These are phyloP conservation scores for Pseudofabraea citricarpa DNA, from an alignment of 2,329 filamentous ascomycete species.

Conservation along the genomic window DNA sequence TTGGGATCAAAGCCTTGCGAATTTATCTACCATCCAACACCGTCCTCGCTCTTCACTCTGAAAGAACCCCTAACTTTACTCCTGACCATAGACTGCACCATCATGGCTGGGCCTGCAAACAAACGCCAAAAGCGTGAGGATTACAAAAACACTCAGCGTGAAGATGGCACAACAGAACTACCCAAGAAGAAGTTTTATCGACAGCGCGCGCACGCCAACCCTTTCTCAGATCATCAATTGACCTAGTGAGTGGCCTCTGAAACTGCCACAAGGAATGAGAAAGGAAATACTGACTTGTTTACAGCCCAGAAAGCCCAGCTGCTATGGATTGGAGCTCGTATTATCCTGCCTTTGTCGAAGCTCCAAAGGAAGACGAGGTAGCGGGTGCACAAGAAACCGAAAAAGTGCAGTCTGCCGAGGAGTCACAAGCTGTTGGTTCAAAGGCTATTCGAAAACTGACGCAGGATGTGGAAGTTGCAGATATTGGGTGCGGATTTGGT, in stretches of 20 bases:
- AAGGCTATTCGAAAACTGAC: constrained; percentile 36
- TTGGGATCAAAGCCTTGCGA: constrained; percentile 3
- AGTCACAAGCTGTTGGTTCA: constrained; percentile 6
- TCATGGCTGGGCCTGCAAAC: constrained; percentile 40
- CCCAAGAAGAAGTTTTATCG: constrained; percentile 96
- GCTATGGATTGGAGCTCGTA: constrained; percentile 89
- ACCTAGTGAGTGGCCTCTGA: constrained; percentile 62
- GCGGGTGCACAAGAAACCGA: constrained; percentile 21
- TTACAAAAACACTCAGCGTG: constrained; percentile 52
- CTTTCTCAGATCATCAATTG: constrained; percentile 90
- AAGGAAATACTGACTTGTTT: constrained; percentile 15
- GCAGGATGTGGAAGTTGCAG: constrained; percentile 82
- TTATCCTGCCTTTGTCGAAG: constrained; percentile 67
- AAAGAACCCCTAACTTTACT: background rate
- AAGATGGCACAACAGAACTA: constrained; percentile 45
- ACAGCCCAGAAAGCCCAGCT: constrained; percentile 70
- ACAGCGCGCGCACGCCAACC: constrained; percentile 94
- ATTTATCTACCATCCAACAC: constrained; percentile 1
- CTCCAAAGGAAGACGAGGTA: constrained; percentile 29
- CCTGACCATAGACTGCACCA: background rate
- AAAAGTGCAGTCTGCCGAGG: constrained; percentile 8
- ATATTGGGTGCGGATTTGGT: constrained; percentile 96
- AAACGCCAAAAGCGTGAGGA: constrained; percentile 63
- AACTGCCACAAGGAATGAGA: background rate
- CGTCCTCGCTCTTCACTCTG: background rate